Base-by-base conservation (phyloP, 345 rosid genomes). In the Trapa incisa region DNA sequence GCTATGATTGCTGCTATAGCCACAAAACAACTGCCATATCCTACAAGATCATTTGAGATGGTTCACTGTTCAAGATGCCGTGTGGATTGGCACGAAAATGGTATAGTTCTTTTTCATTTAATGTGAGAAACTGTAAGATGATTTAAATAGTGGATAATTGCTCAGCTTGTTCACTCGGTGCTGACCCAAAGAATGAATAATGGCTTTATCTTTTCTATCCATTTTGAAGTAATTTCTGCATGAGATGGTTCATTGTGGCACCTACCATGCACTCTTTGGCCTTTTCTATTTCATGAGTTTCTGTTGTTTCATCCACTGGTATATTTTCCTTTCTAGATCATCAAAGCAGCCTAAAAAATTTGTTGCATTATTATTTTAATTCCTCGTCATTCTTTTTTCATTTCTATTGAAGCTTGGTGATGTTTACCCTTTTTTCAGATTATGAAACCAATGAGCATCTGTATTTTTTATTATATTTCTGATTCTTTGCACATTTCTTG, bases 41-140 rank as follows among this genome's bases (percentile, higher is more conserved):
- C 99, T 52, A 53, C 92, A 48, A 82, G 83, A 66, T 91, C 99
- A 13, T 94, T 89, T 80, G 97, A 94, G 73, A 88, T 91, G 99
- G 86, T 94, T 75, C 97, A 94, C 72, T 94, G 99, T 80, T 94
- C 96, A 36, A 86, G 99, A 66, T 94, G 99, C 68, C 95, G 96
- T 52, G 91, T 94, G 74, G 91, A 94, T 76, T 94, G 92, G 92
- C 99, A 94, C 72, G 89, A 80, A 67, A 91, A 91, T 72, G 91
- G 99, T 91, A 91, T 70, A 65, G 6, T 67, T 68, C 62, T 75
- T 69, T 39, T 53, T 67, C 14, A 50, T 41, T 42, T 63, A 37
- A 37, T 53, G 39, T 54, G 32, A 22, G 16, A 4, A 17, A 53
- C 16, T 53, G 4, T 5, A 3, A 6, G 58, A 53, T n/a, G 7